phyloP scores from a whole-genome alignment of 441 rosid species.

The Populus hybrid region DNA sequence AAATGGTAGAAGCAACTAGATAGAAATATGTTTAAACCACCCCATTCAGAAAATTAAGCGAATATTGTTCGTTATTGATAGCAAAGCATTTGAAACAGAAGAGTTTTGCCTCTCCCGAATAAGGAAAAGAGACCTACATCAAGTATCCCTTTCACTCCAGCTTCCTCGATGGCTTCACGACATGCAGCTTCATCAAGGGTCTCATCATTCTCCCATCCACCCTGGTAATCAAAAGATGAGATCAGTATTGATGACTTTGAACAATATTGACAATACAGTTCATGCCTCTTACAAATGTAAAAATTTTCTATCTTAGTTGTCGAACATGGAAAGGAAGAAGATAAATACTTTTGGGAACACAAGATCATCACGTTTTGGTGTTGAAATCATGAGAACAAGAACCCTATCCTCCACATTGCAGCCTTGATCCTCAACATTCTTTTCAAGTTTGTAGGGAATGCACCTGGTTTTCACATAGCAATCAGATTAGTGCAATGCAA shows the following conservation, averaged over 20 bases:
- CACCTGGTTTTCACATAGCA: conserved; percentile 35
- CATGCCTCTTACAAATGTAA: neutral
- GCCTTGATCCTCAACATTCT: conserved; percentile 31
- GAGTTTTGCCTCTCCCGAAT: neutral
- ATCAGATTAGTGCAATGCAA: neutral
- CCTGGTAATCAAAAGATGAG: conserved; percentile 33
- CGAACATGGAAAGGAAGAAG: neutral
- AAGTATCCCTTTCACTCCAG: conserved; percentile 80
- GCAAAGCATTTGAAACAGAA: neutral
- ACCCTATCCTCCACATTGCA: conserved; percentile 28
- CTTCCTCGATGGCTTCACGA: conserved; percentile 91
- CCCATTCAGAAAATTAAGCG: no score
- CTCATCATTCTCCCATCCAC: conserved; percentile 98
- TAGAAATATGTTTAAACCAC: neutral
- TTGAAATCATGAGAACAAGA: conserved; percentile 58
- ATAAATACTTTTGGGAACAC: conserved; percentile 73
- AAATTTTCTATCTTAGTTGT: neutral
- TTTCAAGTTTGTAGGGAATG: conserved; percentile 51
- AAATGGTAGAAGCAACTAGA: neutral
- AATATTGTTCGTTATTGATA: no score
- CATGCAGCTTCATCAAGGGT: conserved; percentile 78
- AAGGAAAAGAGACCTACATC: conserved; percentile 37
- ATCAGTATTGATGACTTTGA: neutral
- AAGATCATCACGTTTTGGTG: conserved; percentile 58
- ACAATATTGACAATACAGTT: neutral